Conservation (phyloP, 116 monocot species). For the Trichopus zeylanicus region DNA sequence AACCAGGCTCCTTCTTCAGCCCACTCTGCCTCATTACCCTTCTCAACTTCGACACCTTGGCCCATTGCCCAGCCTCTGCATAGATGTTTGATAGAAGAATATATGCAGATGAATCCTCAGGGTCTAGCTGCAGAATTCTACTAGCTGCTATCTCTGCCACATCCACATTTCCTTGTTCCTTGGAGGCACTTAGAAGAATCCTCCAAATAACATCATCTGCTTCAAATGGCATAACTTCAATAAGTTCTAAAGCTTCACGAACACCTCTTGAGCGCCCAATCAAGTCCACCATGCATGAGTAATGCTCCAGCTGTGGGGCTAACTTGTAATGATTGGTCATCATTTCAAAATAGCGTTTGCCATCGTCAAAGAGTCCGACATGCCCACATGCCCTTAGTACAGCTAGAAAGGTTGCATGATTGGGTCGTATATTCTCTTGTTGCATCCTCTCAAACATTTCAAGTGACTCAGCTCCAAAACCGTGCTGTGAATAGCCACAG, state of each 20-base stretch:
- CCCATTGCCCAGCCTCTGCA: slow-evolving; percentile 69
- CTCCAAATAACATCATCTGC: slow-evolving; percentile 87
- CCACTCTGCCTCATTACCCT: slow-evolving; percentile 48
- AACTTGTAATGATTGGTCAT: slow-evolving; percentile 47
- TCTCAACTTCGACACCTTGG: slow-evolving; percentile 54
- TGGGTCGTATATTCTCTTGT: slow-evolving; percentile 44
- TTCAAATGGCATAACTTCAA: slow-evolving; percentile 52
- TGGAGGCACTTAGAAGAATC: slow-evolving; percentile 58
- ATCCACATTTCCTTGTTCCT: slow-evolving; percentile 40
- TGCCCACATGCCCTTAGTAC: slow-evolving; percentile 81
- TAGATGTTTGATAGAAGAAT: slow-evolving; percentile 68
- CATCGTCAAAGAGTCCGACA: slow-evolving; percentile 55
- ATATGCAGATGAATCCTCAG: slow-evolving; percentile 73
- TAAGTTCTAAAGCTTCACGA: slow-evolving; percentile 46
- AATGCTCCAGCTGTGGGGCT: slow-evolving; percentile 81
- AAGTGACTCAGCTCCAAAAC: slow-evolving; percentile 50
- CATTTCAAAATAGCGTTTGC: slow-evolving; percentile 40
- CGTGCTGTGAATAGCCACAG: slow-evolving; percentile 75
- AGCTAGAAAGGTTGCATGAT: slow-evolving; percentile 80
- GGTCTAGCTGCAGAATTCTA: slow-evolving; percentile 44
- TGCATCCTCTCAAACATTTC: slow-evolving; percentile 64
- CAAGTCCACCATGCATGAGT: slow-evolving; percentile 84
- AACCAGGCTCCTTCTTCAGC: slow-evolving; percentile 87
- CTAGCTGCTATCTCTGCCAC: slow-evolving; percentile 58
- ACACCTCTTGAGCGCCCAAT: slow-evolving; percentile 47